These are phyloP conservation scores for Yamadazyma mexicana DNA, from an alignment of 1,139 yeast species.

Conservation along the genomic window DNA sequence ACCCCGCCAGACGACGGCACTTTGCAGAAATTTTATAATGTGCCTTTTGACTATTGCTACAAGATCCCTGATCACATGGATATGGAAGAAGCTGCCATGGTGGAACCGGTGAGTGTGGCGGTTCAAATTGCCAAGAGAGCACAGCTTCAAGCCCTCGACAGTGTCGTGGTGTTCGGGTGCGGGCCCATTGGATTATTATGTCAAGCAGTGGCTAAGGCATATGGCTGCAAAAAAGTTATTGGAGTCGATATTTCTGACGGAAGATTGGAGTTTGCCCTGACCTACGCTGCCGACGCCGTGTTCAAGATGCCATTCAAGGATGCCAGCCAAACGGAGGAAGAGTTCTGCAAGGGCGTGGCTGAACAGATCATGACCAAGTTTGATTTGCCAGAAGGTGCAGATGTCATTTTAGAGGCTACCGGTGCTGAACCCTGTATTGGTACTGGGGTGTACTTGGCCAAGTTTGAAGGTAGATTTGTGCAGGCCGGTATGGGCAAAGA, in stretches of 20 bases:
- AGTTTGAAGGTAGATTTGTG: slow-evolving; percentile 59
- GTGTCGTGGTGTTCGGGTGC: slow-evolving; percentile 30
- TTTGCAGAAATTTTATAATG: slow-evolving; percentile 58
- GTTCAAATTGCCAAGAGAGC: slow-evolving; percentile 32
- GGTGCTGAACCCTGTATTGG: slow-evolving; percentile 70
- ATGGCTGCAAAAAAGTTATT: slow-evolving; percentile 29
- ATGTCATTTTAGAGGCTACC: slow-evolving; percentile 62
- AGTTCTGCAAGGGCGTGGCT: slow-evolving; percentile 15
- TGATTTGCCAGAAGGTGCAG: slow-evolving; percentile 43
- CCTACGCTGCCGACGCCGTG: slow-evolving; percentile 22
- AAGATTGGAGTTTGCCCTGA: slow-evolving; percentile 29
- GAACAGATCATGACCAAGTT: slow-evolving; percentile 14
- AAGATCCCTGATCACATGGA: slow-evolving; percentile 30
- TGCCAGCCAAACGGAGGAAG: slow-evolving; percentile 14
- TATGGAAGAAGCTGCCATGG: slow-evolving; percentile 32
- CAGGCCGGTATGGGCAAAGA: slow-evolving; percentile 73
- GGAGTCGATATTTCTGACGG: slow-evolving; percentile 30
- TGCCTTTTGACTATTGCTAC: slow-evolving; percentile 64
- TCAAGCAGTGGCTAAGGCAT: slow-evolving; percentile 28
- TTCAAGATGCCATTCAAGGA: slow-evolving; percentile 19
- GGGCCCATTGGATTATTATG: slow-evolving; percentile 36
- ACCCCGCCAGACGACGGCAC: slow-evolving; percentile 69
- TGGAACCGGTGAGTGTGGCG: slow-evolving; percentile 34
- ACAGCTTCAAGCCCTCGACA: slow-evolving; percentile 23
- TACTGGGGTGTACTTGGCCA: slow-evolving; percentile 54